Percentiles rank a stretch among this genome's conserved stretches.
phyloP scores from a whole-genome alignment of 805 yeast species.

The Nadsonia fulvescens region DNA sequence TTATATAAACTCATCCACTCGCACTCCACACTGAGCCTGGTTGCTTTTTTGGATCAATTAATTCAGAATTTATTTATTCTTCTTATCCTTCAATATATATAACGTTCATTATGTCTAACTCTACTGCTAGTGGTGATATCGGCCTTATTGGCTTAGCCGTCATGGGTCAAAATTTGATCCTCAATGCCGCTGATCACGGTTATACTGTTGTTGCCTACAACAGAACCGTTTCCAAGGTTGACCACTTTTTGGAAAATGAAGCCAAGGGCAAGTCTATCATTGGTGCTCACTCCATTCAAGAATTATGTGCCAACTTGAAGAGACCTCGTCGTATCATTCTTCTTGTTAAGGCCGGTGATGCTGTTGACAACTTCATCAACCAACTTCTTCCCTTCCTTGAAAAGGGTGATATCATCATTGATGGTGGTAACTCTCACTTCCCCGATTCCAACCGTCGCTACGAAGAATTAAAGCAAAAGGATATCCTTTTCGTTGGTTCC shows the following conservation, averaged over 20 bases:
- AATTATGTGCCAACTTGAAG: slow-evolving; percentile 74
- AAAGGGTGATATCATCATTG: slow-evolving; percentile 94
- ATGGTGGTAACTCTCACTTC: slow-evolving; percentile 99
- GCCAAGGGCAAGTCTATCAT: slow-evolving; percentile 91
- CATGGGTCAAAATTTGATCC: slow-evolving; percentile 91
- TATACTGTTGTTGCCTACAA: slow-evolving; percentile 95
- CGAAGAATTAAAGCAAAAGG: slow-evolving; percentile 74
- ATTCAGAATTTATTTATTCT: no score
- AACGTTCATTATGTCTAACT: no score
- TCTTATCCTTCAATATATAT: no score
- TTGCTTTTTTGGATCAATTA: no score
- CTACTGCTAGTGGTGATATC: slow-evolving; percentile 70
- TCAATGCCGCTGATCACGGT: slow-evolving; percentile 97
- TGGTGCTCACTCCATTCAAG: slow-evolving; percentile 88
- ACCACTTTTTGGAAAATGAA: slow-evolving; percentile 79
- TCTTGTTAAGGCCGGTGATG: slow-evolving; percentile 89
- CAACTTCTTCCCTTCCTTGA: slow-evolving; percentile 84
- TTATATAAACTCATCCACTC: no score
- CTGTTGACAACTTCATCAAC: slow-evolving; percentile 82
- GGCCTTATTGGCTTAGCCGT: slow-evolving; percentile 99
- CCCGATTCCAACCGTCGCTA: slow-evolving; percentile 96
- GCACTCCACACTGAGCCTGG: no score
- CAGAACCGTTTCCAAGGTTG: slow-evolving; percentile 94
- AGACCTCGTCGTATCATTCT: slow-evolving; percentile 92
- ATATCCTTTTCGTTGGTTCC: slow-evolving; percentile 85